phyloP scores from a whole-genome alignment of 805 yeast species.

The Hanseniaspora vineae region DNA sequence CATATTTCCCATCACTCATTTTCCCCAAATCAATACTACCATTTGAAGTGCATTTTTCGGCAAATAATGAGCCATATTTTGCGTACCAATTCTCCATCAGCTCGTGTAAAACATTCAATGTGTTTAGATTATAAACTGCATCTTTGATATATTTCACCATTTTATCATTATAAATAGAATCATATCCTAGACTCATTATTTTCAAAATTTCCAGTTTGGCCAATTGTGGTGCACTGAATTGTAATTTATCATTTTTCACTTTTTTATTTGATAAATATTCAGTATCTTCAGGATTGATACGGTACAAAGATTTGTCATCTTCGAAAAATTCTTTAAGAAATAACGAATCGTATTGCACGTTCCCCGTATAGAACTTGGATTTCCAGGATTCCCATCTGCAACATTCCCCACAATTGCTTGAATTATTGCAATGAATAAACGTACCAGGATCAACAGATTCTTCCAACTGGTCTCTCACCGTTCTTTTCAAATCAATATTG shows the following conservation, averaged over 20 bases:
- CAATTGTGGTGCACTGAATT: constrained; percentile 31
- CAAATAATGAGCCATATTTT: constrained; percentile 42
- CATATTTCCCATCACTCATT: constrained; percentile 21
- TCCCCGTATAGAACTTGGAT: too few species aligned
- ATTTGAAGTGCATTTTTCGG: too few species aligned
- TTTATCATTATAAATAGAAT: constrained; percentile 60
- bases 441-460: too few species aligned
- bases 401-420: too few species aligned
- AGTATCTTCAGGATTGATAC: constrained; percentile 7
- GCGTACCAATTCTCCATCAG: constrained; percentile 67
- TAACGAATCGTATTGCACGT: too few species aligned
- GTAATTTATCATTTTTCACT: constrained; percentile 1
- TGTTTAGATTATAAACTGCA: constrained; percentile 40
- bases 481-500: too few species aligned
- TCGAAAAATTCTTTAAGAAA: constrained; percentile 15
- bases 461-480: too few species aligned
- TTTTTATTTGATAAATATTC: constrained; percentile 4
- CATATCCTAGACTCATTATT: constrained; percentile 72
- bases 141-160: constrained; percentile 25
- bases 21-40: constrained; percentile 10
- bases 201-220: constrained; percentile 73
- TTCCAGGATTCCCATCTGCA: too few species aligned
- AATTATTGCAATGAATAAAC: too few species aligned
- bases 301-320: constrained; percentile 22
- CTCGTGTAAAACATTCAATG: constrained; percentile 63